phyloP scores from a whole-genome alignment of 1,284 basidiomycete genomes.

The Cryptococcus sp. region DNA sequence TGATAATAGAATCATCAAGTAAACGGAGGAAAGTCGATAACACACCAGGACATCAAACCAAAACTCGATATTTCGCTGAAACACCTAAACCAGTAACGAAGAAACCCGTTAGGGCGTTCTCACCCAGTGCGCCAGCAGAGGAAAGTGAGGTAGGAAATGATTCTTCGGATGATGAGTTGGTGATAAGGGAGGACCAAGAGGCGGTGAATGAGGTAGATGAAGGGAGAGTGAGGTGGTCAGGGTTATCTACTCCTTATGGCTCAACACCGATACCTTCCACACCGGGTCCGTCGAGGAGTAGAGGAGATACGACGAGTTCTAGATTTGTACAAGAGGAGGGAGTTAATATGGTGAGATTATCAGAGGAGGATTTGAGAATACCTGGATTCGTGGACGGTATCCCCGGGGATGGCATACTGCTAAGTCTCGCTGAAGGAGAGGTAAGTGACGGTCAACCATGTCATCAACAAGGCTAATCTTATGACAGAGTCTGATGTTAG shows the following conservation, averaged over 20 bases:
- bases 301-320: conserved; percentile 7
- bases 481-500: conserved; percentile 9
- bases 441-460: conserved; percentile 20
- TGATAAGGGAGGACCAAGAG: conserved; percentile 3
- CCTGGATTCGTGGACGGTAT: conserved; percentile 19
- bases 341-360: conserved; percentile 19
- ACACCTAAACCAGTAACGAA: not conserved
- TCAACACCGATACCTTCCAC: not conserved
- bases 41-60: not conserved
- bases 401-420: conserved; percentile 20
- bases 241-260: conserved; percentile 10
- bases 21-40: not conserved
- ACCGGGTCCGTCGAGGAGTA: conserved; percentile 6
- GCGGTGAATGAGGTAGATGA: conserved; percentile 14
- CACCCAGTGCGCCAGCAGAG: conserved; percentile 26
- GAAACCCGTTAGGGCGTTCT: conserved; percentile 16
- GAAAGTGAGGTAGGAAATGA: conserved; percentile 9
- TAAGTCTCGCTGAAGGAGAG: conserved; percentile 31
- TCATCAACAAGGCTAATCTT: not conserved
- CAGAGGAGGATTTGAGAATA: conserved; percentile 7
- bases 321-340: conserved; percentile 20
- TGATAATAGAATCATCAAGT: not conserved
- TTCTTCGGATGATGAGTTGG: conserved; percentile 10
- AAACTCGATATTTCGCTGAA: conserved; percentile 1
- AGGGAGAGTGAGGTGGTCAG: conserved; percentile 17